Evolutionary conservation across 139 green algal species (phyloP), one percentile per base, ranked within the genome.

Genomic region (Picochlorum sp.): DNA sequence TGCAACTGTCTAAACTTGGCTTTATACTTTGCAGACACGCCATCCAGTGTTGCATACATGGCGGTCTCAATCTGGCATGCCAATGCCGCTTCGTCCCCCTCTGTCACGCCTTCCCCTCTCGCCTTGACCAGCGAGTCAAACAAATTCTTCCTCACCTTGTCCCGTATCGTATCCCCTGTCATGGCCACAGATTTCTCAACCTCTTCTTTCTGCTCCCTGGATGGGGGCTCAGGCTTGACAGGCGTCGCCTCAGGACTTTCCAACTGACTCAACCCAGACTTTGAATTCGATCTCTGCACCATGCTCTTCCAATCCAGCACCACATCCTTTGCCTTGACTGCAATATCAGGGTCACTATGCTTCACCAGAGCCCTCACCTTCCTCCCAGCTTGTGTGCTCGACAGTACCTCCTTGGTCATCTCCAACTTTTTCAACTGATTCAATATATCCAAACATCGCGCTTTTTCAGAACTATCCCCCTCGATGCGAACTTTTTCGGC

Each of bases 1-100:
- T 76, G 69, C 44, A 99, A 72, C 13, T 76, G 84, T 20, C 94
- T 81, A 65, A 91, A 86, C 72, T 96, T 95, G 49, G 86, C 78
- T 68, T 96, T 98, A 84, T 97, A 97, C 23, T 85, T 77, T 57
- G 66, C 61, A 24, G 77, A 83, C 16, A 88, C 75, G 41, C 73
- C 80, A 24, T 74, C 72, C 23, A 81, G 65, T 47, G 28, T 51
- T 6, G 49, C 45, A 45, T 52, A 59, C 23, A 75, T 44, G 8
- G 34, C 74, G 10, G 24, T 41, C 64, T 81, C 74, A 28, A 81
- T 68, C 2, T 60, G 60, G 21, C 65, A 67, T 6, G 45, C 73
- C 7, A 59, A 24, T 23, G 41, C 41, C 8, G 30, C 56, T 24
- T 24, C 15, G 13, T 62, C 56, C 13, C 56, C 24, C 21, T 24